Conservation (phyloP, 352 stramenopile species). For the Pythium brachiatum region DNA sequence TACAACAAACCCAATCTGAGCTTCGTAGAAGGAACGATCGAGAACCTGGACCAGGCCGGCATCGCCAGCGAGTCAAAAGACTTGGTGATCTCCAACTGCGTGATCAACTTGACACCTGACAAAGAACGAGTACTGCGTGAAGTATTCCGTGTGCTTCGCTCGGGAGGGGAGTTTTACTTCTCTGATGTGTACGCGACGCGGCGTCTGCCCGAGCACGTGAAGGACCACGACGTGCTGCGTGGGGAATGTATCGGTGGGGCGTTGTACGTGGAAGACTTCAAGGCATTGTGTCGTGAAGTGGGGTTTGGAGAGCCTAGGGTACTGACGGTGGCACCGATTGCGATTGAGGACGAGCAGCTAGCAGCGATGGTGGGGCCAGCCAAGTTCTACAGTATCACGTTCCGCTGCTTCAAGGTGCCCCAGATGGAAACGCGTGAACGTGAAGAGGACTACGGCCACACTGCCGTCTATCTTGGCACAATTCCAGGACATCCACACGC, state of each 20-base stretch:
- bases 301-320: constrained; percentile 87
- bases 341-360: constrained; percentile 51
- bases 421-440: constrained; percentile 34
- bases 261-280: constrained; percentile 91
- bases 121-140: constrained; percentile 84
- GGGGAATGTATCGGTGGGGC: constrained; percentile 87
- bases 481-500: constrained; percentile 49
- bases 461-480: constrained; percentile 89
- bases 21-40: constrained; percentile 85
- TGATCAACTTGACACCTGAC: constrained; percentile 88
- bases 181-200: constrained; percentile 86
- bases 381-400: constrained; percentile 87
- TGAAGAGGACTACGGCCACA: constrained; percentile 91
- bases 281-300: constrained; percentile 58
- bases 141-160: constrained; percentile 74
- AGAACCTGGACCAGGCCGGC: constrained; percentile 69
- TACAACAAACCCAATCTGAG: constrained; percentile 65
- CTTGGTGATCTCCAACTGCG: constrained; percentile 90
- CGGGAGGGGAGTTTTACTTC: constrained; percentile 89
- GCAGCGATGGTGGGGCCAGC: constrained; percentile 61
- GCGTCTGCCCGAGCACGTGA: constrained; percentile 55
- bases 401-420: constrained; percentile 84
- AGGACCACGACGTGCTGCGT: constrained; percentile 75
- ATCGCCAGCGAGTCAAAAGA: constrained; percentile 72
- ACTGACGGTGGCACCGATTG: constrained; percentile 66